Conservation (phyloP, 768 basidiomycete genomes). For the Boletus coccyginus region DNA sequence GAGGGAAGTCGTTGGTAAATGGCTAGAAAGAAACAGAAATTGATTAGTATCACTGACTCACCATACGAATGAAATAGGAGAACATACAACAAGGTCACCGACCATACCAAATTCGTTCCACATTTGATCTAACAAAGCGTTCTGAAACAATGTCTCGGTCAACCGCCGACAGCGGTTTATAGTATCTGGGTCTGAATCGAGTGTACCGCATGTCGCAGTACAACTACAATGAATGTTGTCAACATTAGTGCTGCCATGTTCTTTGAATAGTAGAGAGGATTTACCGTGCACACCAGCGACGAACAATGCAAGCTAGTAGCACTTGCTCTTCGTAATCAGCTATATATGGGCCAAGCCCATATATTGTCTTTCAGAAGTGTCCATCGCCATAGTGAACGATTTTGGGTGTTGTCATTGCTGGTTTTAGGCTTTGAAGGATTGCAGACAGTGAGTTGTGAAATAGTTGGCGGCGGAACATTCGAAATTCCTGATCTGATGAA, state of each 20-base stretch:
- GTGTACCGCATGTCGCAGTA: background rate
- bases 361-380: background rate
- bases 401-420: background rate
- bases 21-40: background rate
- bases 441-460: background rate
- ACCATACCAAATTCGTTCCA: slow-evolving; percentile 30
- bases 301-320: background rate
- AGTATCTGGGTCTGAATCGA: background rate
- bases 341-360: background rate
- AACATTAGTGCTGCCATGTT: slow-evolving; percentile 19
- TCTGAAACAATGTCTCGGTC: background rate
- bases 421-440: background rate
- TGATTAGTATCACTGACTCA: background rate
- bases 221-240: background rate
- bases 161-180: background rate
- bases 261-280: background rate
- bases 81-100: slow-evolving; percentile 23
- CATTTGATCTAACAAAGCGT: slow-evolving; percentile 5
- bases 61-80: no score
- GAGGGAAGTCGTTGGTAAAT: no score
- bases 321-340: background rate
- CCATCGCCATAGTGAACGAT: background rate
- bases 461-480: background rate
- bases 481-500: background rate
- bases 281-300: background rate